phyloP scores from a whole-genome alignment of 306 rosid genomes.

The Gillenia trifoliata region DNA sequence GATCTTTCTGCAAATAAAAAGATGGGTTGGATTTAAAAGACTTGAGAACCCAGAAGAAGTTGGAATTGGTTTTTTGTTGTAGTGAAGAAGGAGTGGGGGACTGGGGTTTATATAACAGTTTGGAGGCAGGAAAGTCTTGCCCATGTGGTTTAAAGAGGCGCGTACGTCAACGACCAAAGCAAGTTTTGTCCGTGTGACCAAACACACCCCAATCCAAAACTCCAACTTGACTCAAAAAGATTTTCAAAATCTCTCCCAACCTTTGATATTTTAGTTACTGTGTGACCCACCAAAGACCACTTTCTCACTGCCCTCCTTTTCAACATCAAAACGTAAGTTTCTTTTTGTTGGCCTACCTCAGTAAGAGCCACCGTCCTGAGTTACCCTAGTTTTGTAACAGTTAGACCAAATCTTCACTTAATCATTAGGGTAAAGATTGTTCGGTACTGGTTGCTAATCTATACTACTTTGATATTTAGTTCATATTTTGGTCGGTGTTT shows the following conservation, averaged over 20 bases:
- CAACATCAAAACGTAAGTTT: background rate
- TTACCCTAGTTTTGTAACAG: background rate
- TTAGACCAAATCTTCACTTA: too few relatives aligned
- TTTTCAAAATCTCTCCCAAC: background rate
- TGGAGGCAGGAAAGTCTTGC: background rate
- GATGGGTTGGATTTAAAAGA: background rate
- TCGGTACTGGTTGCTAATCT: too few relatives aligned
- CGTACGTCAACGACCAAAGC: slow-evolving; percentile 10
- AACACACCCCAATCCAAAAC: background rate
- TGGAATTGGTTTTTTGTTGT: background rate
- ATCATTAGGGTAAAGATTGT: too few relatives aligned
- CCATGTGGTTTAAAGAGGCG: background rate
- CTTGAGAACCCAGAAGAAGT: background rate
- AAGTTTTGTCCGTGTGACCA: background rate
- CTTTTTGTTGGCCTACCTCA: background rate
- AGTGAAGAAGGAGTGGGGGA: background rate
- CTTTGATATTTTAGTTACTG: background rate
- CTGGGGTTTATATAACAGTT: slow-evolving; percentile 9
- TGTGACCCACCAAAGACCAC: background rate
- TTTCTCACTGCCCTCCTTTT: background rate
- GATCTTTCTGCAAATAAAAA: background rate
- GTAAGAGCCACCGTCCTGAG: background rate
- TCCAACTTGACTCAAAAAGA: background rate
- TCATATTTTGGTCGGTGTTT: too few relatives aligned
- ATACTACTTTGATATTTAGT: too few relatives aligned